phyloP scores from a whole-genome alignment of 192 early-diverging fungal genomes.

The Coemansia sp. region DNA sequence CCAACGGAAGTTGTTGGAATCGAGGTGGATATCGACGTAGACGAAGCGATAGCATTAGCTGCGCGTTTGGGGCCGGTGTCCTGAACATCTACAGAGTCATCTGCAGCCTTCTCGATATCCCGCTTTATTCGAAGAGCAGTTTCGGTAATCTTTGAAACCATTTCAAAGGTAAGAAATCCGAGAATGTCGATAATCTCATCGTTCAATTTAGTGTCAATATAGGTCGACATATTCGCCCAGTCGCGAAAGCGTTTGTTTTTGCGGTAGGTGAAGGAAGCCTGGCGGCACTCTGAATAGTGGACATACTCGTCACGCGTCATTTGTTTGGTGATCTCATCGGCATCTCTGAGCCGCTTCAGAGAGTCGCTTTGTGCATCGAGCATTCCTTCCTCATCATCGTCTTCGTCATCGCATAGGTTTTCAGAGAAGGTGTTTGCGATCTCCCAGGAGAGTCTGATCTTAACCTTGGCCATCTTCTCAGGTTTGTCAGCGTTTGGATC shows the following conservation, averaged over 20 bases:
- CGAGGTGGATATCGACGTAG: background rate
- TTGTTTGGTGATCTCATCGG: constrained; percentile 87
- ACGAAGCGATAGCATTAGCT: constrained; percentile 13
- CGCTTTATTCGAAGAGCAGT: constrained; percentile 77
- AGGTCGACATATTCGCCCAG: constrained; percentile 89
- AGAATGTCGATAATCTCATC: constrained; percentile 96
- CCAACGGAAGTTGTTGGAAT: background rate
- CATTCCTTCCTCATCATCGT: constrained; percentile 88
- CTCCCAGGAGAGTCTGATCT: constrained; percentile 94
- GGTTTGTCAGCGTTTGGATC: constrained; percentile 56
- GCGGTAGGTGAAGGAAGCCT: constrained; percentile 95
- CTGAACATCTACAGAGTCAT: constrained; percentile 19
- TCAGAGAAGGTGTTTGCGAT: constrained; percentile 77
- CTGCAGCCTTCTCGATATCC: constrained; percentile 60
- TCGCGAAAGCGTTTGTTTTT: constrained; percentile 92
- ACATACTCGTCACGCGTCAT: constrained; percentile 99
- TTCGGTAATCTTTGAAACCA: constrained; percentile 90
- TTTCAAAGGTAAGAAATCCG: constrained; percentile 94
- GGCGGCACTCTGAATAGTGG: constrained; percentile 97
- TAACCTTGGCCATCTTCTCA: constrained; percentile 62
- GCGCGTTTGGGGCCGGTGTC: constrained; percentile 18
- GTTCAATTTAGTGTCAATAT: constrained; percentile 87
- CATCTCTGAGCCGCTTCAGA: constrained; percentile 78
- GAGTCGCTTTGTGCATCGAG: constrained; percentile 86
- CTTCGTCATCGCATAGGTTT: constrained; percentile 76